Evolutionary conservation across 2,329 filamentous ascomycete genomes (phyloP), one percentile per base, ranked within the genome.

Genomic region (Penicillium digitatum): DNA sequence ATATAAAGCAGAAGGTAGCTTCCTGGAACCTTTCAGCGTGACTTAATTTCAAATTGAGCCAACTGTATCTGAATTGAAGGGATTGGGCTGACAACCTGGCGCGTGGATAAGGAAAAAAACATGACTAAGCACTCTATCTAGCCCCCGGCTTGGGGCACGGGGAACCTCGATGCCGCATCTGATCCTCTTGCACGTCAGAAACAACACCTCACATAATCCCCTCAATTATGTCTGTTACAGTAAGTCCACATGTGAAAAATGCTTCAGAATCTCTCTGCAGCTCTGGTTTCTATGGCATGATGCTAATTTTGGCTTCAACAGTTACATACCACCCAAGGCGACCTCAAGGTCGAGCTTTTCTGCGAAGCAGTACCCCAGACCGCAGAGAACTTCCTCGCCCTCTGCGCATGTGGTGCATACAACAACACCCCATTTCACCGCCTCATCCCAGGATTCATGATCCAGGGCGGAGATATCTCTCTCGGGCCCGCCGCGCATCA

Each of bases 341-440:
- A 94, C 75, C 82, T 99, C 71, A 99, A 97, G 78, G 84, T 97
- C 66, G 94, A 97, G 74, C 80, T 99, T 63, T 97, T 96, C 78
- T 97, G 93, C 78, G 90, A 96, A 73, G 87, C 89, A 65, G 90
- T 95, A 31, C 94, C 94, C 59, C 92, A 93, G 73, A 96, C 94
- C 0, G 88, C 91, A 60, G 89, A 96, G 76, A 87, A 87, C 73
- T 87, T 87, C 72, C 80, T 87, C 57, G 84, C 84, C 56, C 79
- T 87, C 45, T 85, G 82, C 74, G 84, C 84, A 44, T 81, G 79
- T 35, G 77, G 75, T 66, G 81, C 79, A 67, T 87, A 87, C 72
- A 75, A 84, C 69, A 74, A 75, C 62, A 84, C 81, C 20, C 83
- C 83, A 14, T 84, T 87, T 70, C 84, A 87, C 73, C 81, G 84